Conservation (phyloP, 139 green algal species). For the Limnomonas spitsbergensis region DNA sequence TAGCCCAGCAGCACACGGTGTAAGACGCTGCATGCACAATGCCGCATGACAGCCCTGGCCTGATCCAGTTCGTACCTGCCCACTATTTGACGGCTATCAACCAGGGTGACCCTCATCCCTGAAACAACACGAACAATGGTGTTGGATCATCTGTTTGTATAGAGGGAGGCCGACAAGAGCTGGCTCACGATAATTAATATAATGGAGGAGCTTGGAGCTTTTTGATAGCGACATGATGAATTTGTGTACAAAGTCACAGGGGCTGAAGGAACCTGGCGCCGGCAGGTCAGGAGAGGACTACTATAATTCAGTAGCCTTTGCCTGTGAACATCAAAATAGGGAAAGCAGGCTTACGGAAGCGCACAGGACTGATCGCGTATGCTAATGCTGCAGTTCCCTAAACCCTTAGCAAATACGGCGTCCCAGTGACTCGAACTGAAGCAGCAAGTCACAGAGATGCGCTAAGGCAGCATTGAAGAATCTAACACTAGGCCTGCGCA, state of each 20-base stretch:
- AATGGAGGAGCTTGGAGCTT: slow-evolving; percentile 93
- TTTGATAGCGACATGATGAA: slow-evolving; percentile 76
- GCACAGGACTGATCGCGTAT: too few species aligned
- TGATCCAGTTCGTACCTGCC: slow-evolving; percentile 62
- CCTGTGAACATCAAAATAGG: neutral
- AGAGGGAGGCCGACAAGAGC: neutral
- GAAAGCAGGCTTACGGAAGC: neutral
- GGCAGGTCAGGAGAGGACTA: neutral
- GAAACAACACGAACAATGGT: neutral
- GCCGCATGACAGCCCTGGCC: neutral
- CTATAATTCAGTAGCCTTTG: neutral
- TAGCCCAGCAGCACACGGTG: neutral
- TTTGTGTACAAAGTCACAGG: neutral
- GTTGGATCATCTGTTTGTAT: neutral
- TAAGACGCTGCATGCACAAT: neutral
- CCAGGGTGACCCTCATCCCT: slow-evolving; percentile 87
- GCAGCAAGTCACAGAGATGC: too few species aligned
- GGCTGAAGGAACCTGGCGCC: neutral
- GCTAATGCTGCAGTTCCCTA: too few species aligned
- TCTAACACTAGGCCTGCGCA: too few species aligned
- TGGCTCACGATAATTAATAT: slow-evolving; percentile 92
- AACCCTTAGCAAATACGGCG: too few species aligned
- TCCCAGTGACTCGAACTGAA: neutral
- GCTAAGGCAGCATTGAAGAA: too few species aligned
- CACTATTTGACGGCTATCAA: slow-evolving; percentile 87